phyloP scores from a whole-genome alignment of 1,139 yeast genomes.

The Zygosaccharomyces sapae region DNA sequence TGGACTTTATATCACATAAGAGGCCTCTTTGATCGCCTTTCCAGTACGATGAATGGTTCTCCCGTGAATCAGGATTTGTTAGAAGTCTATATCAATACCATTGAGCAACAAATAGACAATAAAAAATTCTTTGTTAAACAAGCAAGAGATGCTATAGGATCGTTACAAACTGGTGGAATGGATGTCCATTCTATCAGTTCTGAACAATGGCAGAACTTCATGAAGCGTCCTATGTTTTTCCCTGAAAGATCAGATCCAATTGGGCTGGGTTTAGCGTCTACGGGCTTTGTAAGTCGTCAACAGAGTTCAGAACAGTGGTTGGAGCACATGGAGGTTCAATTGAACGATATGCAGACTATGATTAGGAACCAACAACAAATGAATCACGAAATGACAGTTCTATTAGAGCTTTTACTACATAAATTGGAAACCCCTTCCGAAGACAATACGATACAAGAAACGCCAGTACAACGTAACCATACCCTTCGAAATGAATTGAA shows the following conservation, averaged over 20 bases:
- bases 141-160: slow-evolving; percentile 21
- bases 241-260: slow-evolving; percentile 35
- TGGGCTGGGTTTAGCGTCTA: slow-evolving; percentile 27
- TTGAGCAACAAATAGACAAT: slow-evolving; percentile 29
- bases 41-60: neutral
- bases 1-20: neutral
- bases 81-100: slow-evolving; percentile 20
- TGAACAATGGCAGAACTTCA: slow-evolving; percentile 21
- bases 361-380: slow-evolving; percentile 18
- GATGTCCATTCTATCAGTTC: slow-evolving; percentile 5
- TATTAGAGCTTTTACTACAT: slow-evolving; percentile 10
- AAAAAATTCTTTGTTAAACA: slow-evolving; percentile 29
- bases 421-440: slow-evolving; percentile 3
- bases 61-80: slow-evolving; percentile 5
- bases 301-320: slow-evolving; percentile 20
- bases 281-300: slow-evolving; percentile 17
- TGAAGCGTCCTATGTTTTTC: slow-evolving; percentile 27
- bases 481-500: slow-evolving; percentile 10
- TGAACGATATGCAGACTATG: slow-evolving; percentile 12
- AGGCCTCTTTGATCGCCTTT: neutral
- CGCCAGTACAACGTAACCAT: slow-evolving; percentile 10
- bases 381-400: slow-evolving; percentile 8
- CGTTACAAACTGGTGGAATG: slow-evolving; percentile 8
- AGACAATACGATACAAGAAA: slow-evolving; percentile 5
- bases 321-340: slow-evolving; percentile 6